Evolutionary conservation across 495 filamentous ascomycete species (phyloP).

Genomic region (Podospora fimiseda): DNA sequence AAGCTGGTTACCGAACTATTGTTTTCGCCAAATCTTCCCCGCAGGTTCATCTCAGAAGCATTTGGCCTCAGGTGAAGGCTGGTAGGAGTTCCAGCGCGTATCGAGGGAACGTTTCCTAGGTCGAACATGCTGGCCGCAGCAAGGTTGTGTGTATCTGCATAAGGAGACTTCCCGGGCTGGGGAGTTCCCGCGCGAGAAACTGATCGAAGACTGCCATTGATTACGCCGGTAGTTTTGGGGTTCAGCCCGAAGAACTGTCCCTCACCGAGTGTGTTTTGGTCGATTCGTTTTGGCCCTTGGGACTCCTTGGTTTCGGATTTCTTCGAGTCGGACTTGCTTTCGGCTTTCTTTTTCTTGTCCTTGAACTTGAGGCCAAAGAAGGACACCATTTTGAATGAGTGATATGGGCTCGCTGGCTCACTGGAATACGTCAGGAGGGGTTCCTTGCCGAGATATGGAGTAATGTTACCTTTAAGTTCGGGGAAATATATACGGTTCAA

Average conservation of each 20-base stretch:
- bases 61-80: slow-evolving; percentile 26
- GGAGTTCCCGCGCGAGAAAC: slow-evolving; percentile 27
- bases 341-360: slow-evolving; percentile 41
- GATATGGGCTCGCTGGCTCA: slow-evolving; percentile 12
- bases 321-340: slow-evolving; percentile 19
- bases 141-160: slow-evolving; percentile 28
- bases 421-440: slow-evolving; percentile 12
- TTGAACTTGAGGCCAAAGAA: slow-evolving; percentile 46
- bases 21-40: slow-evolving; percentile 22
- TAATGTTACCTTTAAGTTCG: too few relatives aligned
- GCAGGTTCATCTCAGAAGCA: slow-evolving; percentile 36
- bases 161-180: slow-evolving; percentile 22
- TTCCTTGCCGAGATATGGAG: not conserved
- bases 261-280: slow-evolving; percentile 27
- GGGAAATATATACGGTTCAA: not conserved
- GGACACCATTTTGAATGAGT: slow-evolving; percentile 38
- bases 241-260: slow-evolving; percentile 24
- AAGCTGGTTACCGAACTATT: slow-evolving; percentile 24
- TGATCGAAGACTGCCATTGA: slow-evolving; percentile 28
- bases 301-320: slow-evolving; percentile 12
- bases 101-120: slow-evolving; percentile 16
- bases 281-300: slow-evolving; percentile 23
- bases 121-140: slow-evolving; percentile 35
- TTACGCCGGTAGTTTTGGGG: slow-evolving; percentile 11
- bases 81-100: slow-evolving; percentile 16